Evolutionary conservation across 805 yeast genomes (phyloP).

Genomic region (Wickerhamomyces queroliae): DNA sequence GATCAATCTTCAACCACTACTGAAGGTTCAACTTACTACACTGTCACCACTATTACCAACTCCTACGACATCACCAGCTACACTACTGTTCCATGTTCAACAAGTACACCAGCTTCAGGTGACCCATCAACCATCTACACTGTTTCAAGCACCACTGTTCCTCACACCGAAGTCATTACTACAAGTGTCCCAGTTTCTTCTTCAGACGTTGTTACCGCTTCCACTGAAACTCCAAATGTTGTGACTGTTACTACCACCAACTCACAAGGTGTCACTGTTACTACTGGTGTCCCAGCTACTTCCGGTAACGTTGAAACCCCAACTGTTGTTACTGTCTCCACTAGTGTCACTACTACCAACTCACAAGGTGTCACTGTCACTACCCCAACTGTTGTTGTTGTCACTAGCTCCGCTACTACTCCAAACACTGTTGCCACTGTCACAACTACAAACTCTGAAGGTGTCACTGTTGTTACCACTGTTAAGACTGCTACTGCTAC

Average conservation of each 20-base stretch:
- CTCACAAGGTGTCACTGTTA: not conserved
- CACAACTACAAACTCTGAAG: not conserved
- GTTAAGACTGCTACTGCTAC: not conserved
- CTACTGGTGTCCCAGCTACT: slow-evolving; percentile 7
- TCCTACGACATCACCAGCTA: slow-evolving; percentile 4
- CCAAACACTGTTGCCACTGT: not conserved
- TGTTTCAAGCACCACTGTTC: not conserved
- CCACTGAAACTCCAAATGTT: not conserved
- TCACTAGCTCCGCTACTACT: not conserved
- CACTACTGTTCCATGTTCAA: slow-evolving; percentile 10
- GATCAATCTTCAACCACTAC: slow-evolving; percentile 19
- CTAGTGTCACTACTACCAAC: slow-evolving; percentile 1
- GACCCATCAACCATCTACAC: too few relatives aligned
- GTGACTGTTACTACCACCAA: slow-evolving; percentile 5
- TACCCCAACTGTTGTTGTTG: not conserved
- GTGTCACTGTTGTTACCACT: not conserved
- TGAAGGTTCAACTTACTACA: not conserved
- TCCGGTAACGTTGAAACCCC: slow-evolving; percentile 1
- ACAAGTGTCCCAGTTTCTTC: not conserved
- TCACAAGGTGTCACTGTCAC: not conserved
- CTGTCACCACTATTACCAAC: not conserved
- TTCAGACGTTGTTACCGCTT: not conserved
- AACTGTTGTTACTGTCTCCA: slow-evolving; percentile 5
- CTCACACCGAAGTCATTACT: too few relatives aligned
- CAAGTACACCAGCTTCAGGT: slow-evolving; percentile 8